phyloP scores from a whole-genome alignment of 768 basidiomycete genomes.

The Rhizopogon vinicolor region DNA sequence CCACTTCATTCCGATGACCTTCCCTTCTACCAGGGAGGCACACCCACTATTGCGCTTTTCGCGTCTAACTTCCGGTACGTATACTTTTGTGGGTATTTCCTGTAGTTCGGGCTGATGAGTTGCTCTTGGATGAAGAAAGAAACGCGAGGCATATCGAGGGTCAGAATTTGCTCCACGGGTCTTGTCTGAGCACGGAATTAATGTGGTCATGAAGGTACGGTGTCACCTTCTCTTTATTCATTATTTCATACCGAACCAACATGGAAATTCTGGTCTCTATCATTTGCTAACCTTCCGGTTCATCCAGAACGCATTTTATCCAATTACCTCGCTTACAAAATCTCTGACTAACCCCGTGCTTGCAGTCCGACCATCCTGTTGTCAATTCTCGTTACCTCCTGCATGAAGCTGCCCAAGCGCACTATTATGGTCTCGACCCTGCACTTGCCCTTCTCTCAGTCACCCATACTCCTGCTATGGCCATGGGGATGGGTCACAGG shows the following conservation, averaged over 20 bases:
- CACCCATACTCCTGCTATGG: constrained; percentile 60
- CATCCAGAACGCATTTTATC: not conserved
- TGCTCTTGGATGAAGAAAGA: constrained; percentile 41
- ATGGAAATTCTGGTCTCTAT: not conserved
- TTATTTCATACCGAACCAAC: not conserved
- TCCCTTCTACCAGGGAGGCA: constrained; percentile 38
- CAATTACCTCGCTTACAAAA: not conserved
- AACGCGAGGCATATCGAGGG: constrained; percentile 77
- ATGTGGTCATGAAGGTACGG: constrained; percentile 70
- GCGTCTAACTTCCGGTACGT: constrained; percentile 43
- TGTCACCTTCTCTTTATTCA: not conserved
- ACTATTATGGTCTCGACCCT: constrained; percentile 59
- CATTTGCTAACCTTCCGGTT: not conserved
- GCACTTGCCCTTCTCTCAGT: constrained; percentile 59
- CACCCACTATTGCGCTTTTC: constrained; percentile 79
- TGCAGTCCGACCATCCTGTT: constrained; percentile 53
- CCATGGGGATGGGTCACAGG: constrained; percentile 71
- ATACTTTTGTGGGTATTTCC: not conserved
- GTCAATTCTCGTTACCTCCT: constrained; percentile 64
- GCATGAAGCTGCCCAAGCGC: constrained; percentile 68
- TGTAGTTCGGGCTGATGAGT: not conserved
- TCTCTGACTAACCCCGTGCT: not conserved
- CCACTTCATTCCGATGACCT: not conserved
- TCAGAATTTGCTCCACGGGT: constrained; percentile 80
- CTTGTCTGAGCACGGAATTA: constrained; percentile 60